Evolutionary conservation across 2,329 filamentous ascomycete species (phyloP), one percentile per base, ranked within the genome.

Genomic region (Aurifilum marmelostoma): DNA sequence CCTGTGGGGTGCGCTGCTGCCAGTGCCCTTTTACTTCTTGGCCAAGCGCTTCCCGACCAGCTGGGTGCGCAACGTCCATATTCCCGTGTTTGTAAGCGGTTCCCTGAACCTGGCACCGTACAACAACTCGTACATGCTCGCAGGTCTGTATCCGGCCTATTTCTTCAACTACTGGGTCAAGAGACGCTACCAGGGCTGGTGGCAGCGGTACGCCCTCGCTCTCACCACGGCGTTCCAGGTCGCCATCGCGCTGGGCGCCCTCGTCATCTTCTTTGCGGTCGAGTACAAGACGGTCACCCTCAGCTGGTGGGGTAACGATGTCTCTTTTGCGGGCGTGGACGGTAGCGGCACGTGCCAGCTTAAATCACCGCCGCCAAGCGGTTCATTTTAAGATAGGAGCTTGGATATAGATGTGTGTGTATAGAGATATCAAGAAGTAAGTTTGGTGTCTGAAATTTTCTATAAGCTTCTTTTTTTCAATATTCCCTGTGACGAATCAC

Each of bases 131-230:
- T 87, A 85, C 72, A 74, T 63, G 5, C 9, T 50, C 16, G 21
- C 67, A 27, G 79, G 81, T 39, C 80, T 86, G 2, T 82, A 82
- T 3, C 77, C 86, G 18, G 83, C 81, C 5, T 83, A 78, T 75
- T 71, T 83, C 27, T 83, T 82, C 5, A 85, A 83, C 82, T 76
- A 85, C 34, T 86, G 80, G 73, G 73, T 84, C 69, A 82, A 81
- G 72, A 75, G 75, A 29, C 78, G 83, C 14, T 83, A 81, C 72
- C 78, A 84, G 34, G 79, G 75, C 3, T 81, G 85, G 71, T 87
- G 85, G 83, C 80, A 82, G 68, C 85, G 83, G 80, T 87, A 87
- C 76, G 85, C 85, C 73, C 86, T 85, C 73, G 83, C 86, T 58
- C 78, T 85, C 32, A 85, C 84, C 9, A 83, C 84, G 21, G 80